A percentile compares a stretch with the other conserved stretches of the same genome.
Conservation (phyloP, 352 stramenopile species). For the Plasmopara halstedii region DNA sequence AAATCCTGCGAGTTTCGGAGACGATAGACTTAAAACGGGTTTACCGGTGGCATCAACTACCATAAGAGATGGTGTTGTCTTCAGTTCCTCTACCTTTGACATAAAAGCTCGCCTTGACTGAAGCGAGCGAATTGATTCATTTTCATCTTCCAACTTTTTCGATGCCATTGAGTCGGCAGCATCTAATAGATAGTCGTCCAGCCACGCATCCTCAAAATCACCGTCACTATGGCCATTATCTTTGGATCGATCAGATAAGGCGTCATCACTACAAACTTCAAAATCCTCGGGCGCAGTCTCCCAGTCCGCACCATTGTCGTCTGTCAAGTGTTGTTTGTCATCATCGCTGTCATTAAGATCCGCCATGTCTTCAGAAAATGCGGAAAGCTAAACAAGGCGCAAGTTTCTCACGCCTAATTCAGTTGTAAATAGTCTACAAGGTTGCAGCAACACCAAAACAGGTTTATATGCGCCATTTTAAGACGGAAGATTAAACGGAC, state of each 20-base stretch:
- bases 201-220: slow-evolving; percentile 33
- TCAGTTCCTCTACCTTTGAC: slow-evolving; percentile 9
- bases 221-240: slow-evolving; percentile 11
- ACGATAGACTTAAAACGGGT: slow-evolving; percentile 6
- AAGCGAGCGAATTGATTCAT: no score
- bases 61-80: slow-evolving; percentile 13
- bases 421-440: slow-evolving; percentile 14
- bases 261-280: slow-evolving; percentile 7
- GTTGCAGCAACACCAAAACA: slow-evolving; percentile 19
- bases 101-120: no score
- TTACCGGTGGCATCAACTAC: slow-evolving; percentile 12
- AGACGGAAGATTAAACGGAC: no score
- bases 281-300: slow-evolving; percentile 20
- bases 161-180: no score
- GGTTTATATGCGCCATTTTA: no score
- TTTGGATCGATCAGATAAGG: slow-evolving; percentile 2
- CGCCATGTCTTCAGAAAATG: slow-evolving; percentile 11
- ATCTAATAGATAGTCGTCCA: slow-evolving; percentile 29
- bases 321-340: slow-evolving; percentile 11
- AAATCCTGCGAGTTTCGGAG: slow-evolving; percentile 14
- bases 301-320: slow-evolving; percentile 10
- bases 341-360: slow-evolving; percentile 20
- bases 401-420: no score
- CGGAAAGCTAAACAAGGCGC: no score
- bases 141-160: no score